Conservation (phyloP, 2,329 filamentous ascomycete genomes). For the Pestalotiopsis sp. region DNA sequence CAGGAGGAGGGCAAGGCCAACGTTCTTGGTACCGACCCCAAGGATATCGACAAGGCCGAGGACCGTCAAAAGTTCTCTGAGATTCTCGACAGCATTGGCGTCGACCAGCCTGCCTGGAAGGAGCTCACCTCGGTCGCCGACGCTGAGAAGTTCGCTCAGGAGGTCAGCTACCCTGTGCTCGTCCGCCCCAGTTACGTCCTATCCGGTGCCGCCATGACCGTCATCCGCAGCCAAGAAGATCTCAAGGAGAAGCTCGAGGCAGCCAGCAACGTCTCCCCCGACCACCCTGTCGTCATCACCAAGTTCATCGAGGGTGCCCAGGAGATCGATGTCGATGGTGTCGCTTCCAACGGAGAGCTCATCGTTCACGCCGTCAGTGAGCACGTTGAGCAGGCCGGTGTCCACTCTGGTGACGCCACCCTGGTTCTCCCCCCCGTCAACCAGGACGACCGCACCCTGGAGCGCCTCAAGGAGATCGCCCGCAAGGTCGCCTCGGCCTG, state of each 20-base stretch:
- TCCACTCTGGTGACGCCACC: constrained; percentile 96
- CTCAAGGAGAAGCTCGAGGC: constrained; percentile 94
- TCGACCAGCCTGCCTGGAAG: constrained; percentile 98
- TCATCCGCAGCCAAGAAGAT: constrained; percentile 84
- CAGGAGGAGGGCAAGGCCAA: constrained; percentile 90
- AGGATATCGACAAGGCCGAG: constrained; percentile 96
- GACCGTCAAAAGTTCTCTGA: constrained; percentile 98
- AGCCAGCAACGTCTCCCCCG: constrained; percentile 86
- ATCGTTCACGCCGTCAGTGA: constrained; percentile 91
- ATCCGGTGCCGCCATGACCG: constrained; percentile 97
- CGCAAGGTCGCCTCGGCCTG: constrained; percentile 95
- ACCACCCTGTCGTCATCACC: constrained; percentile 96
- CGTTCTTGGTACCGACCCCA: constrained; percentile 87
- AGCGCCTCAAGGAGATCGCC: constrained; percentile 91
- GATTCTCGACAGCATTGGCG: constrained; percentile 93
- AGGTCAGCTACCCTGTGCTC: constrained; percentile 90
- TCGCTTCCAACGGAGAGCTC: constrained; percentile 82
- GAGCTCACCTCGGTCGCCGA: constrained; percentile 88
- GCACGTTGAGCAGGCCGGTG: constrained; percentile 95
- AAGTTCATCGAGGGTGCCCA: constrained; percentile 97
- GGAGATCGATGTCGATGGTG: constrained; percentile 95
- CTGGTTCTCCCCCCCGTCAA: constrained; percentile 84
- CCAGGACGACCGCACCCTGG: constrained; percentile 76
- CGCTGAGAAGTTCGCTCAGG: constrained; percentile 81
- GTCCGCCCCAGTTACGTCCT: constrained; percentile 95